A percentile compares a stretch with the other conserved stretches of the same genome.
These are phyloP conservation scores for Entomortierella chlamydospora DNA, from an alignment of 192 early-diverging fungal genomes.

Conservation along the genomic window DNA sequence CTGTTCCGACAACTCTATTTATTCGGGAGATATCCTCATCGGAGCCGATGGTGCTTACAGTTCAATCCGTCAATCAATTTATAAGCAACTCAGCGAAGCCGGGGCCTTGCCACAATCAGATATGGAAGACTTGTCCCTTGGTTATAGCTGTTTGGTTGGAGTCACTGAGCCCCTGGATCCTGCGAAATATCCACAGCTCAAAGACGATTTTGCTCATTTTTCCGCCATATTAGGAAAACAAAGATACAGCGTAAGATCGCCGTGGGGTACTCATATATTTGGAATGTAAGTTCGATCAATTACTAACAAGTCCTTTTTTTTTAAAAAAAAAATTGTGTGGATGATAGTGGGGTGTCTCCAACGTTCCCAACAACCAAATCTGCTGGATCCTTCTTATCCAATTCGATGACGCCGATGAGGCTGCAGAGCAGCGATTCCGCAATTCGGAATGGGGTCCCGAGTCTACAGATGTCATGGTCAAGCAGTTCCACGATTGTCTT, in stretches of 20 bases:
- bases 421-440: conserved; percentile 15
- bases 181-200: conserved; percentile 19
- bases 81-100: not conserved
- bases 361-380: conserved; percentile 18
- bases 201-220: conserved; percentile 18
- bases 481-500: conserved; percentile 5
- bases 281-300: too few relatives aligned
- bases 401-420: conserved; percentile 12
- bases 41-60: conserved; percentile 41
- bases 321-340: too few relatives aligned
- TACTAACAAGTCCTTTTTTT: too few relatives aligned
- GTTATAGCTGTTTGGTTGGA: conserved; percentile 29
- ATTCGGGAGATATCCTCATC: conserved; percentile 33
- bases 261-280: too few relatives aligned
- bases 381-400: conserved; percentile 34
- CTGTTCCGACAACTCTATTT: conserved; percentile 17
- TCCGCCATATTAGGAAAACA: conserved; percentile 7
- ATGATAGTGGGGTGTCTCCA: conserved; percentile 31
- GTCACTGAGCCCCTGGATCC: conserved; percentile 24
- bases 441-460: conserved; percentile 39
- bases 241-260: conserved; percentile 6
- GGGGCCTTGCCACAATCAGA: conserved; percentile 13
- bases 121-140: conserved; percentile 12
- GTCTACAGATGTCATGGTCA: conserved; percentile 19
- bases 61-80: conserved; percentile 25